Evolutionary conservation across 2,329 filamentous ascomycete species (phyloP).

Genomic region (Fusarium duplospermum): DNA sequence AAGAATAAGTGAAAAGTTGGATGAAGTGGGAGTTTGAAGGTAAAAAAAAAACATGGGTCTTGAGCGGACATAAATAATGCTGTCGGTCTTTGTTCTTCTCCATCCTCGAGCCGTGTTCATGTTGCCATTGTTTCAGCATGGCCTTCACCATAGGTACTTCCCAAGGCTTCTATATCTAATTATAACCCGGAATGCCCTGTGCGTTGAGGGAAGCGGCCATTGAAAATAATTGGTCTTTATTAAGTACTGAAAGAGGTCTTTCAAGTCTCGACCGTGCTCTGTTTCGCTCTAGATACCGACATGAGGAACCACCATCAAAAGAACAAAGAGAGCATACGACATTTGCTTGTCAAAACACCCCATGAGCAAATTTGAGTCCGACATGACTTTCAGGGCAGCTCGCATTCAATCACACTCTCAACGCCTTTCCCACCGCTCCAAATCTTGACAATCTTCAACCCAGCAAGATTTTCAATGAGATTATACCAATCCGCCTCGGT

Average conservation of each 20-base stretch:
- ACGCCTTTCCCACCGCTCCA: constrained; percentile 24
- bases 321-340: background rate
- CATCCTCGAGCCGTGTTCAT: background rate
- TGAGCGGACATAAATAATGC: background rate
- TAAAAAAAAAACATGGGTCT: too few relatives aligned
- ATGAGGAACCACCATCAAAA: background rate
- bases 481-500: constrained; percentile 31
- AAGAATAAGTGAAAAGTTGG: background rate
- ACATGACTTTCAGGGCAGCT: constrained; percentile 1
- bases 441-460: constrained; percentile 35
- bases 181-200: too few relatives aligned
- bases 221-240: too few relatives aligned
- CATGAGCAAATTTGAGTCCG: too few relatives aligned
- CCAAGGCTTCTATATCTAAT: background rate
- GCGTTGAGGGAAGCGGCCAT: too few relatives aligned
- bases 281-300: background rate
- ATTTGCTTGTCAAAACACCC: too few relatives aligned
- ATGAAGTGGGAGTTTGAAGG: background rate
- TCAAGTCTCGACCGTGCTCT: background rate
- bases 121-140: background rate
- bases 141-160: background rate
- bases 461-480: constrained; percentile 20
- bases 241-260: too few relatives aligned
- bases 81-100: background rate
- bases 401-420: constrained; percentile 38